Evolutionary conservation across 805 yeast genomes (phyloP), one percentile per base, ranked within the genome.

Genomic region (Wickerhamiella australiensis): DNA sequence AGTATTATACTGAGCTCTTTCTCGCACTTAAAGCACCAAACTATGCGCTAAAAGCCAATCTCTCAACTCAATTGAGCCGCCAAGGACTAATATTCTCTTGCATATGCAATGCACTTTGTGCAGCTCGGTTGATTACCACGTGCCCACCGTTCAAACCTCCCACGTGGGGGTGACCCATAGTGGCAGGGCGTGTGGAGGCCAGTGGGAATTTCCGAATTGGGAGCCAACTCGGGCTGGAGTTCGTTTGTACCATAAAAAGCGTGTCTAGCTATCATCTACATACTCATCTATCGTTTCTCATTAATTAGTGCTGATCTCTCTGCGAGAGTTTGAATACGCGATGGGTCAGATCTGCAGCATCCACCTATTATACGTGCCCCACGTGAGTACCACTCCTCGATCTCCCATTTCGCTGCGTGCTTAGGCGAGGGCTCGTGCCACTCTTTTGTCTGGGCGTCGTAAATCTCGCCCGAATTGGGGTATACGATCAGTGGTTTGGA

Each of bases 381-480:
- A 6, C 60, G 59, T 0, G 55, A 46, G 18, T 65, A 53, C 76
- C 81, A 75, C 17, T 62, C 71, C 21, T 66, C 64, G 3, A 61
- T 54, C 1, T 59, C 63, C 75, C 82, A 72, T 12, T 25, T 25
- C 4, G 41, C 29, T 12, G 38, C 23, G 43, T n/a, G 1, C 62
- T 36, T 46, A n/a, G 11, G 27, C 47, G 43, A 18, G 18, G 42
- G 7, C n/a, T 23, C 47, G 51, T 53, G 44, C 79, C 80, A 76
- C 6, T 51, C 57, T 51, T 74, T 70, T 9, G 67, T 66, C 6
- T 56, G 55, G 27, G 72, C 74, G 56, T 79, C 78, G 59, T 79
- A 81, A 7, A 68, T 61, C 58, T 80, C 86, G 1, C 92, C 92
- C 42, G 84, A 77, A 63, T 85, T 85, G 8, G 94, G 94, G 61